A percentile compares a stretch with the other conserved stretches of the same genome.
Conservation (phyloP, 495 filamentous ascomycete species). For the Xylaria sp. region DNA sequence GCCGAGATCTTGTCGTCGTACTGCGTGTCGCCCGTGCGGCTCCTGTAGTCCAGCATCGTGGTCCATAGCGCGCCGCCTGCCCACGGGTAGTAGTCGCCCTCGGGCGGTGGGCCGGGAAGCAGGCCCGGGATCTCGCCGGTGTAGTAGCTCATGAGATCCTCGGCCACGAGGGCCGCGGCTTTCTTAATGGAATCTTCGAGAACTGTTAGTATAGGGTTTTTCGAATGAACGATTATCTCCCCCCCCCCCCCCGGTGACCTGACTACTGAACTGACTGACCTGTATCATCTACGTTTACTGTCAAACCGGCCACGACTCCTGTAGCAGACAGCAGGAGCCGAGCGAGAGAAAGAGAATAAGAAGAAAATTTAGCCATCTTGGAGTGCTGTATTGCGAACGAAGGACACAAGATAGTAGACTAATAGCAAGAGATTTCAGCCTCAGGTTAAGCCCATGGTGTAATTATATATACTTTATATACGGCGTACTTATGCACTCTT, state of each 20-base stretch:
- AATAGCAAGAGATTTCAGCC: background rate
- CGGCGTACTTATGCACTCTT: too few relatives aligned
- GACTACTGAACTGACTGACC: constrained; percentile 36
- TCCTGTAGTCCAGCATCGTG: constrained; percentile 73
- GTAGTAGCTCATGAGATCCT: constrained; percentile 65
- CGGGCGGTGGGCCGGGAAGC: constrained; percentile 40
- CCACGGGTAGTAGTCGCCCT: constrained; percentile 53
- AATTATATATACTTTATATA: too few relatives aligned
- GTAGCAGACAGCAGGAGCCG: constrained; percentile 32
- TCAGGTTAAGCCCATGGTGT: background rate
- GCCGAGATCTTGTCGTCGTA: constrained; percentile 67
- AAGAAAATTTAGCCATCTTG: constrained; percentile 33
- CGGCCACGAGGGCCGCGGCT: constrained; percentile 62
- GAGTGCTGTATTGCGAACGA: constrained; percentile 8
- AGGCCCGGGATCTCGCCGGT: constrained; percentile 62
- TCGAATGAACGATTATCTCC: too few relatives aligned
- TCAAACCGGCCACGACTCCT: constrained; percentile 33
- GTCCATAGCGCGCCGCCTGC: constrained; percentile 71
- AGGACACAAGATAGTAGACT: constrained; percentile 17
- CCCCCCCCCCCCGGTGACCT: background rate
- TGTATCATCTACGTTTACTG: constrained; percentile 35
- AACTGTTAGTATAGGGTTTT: background rate
- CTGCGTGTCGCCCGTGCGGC: constrained; percentile 67
- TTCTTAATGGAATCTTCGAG: constrained; percentile 59
- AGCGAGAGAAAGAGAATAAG: constrained; percentile 17